Evolutionary conservation across 768 basidiomycete genomes (phyloP).

Genomic region (Mycena albidolilacea): DNA sequence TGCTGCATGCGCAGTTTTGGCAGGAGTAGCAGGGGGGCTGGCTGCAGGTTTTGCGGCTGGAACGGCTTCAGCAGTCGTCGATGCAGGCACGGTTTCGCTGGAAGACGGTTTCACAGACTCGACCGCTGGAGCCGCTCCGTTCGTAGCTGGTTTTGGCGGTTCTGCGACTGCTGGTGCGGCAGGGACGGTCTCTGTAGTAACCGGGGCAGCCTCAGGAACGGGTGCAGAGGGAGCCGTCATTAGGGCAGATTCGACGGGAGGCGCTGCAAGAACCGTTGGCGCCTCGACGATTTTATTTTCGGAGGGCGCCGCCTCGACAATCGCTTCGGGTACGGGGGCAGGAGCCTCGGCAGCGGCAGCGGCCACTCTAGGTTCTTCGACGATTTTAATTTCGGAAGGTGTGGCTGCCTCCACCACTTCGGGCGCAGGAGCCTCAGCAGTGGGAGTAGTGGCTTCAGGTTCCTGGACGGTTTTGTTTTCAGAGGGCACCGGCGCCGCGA

Average conservation of each 20-base stretch:
- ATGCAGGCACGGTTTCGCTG: slow-evolving; percentile 6
- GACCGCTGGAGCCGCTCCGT: background rate
- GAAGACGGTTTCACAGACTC: background rate
- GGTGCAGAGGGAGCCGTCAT: too few relatives aligned
- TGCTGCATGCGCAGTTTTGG: slow-evolving; percentile 26
- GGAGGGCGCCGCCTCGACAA: slow-evolving; percentile 26
- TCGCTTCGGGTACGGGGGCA: background rate
- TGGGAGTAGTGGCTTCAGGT: too few relatives aligned
- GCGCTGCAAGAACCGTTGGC: background rate
- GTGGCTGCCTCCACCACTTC: too few relatives aligned
- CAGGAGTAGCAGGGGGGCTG: slow-evolving; percentile 41
- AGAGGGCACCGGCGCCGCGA: too few relatives aligned
- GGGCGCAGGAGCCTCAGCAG: too few relatives aligned
- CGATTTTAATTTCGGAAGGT: too few relatives aligned
- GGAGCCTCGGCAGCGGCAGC: too few relatives aligned
- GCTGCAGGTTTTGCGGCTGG: slow-evolving; percentile 36
- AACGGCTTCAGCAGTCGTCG: slow-evolving; percentile 18
- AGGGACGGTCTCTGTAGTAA: background rate
- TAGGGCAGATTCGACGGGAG: background rate
- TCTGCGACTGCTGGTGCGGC: background rate
- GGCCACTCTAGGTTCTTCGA: too few relatives aligned
- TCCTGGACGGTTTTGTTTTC: too few relatives aligned
- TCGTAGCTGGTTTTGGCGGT: background rate
- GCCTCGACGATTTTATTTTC: slow-evolving; percentile 23
- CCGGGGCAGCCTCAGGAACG: background rate